These are phyloP conservation scores for Kwoniella mangroviensis DNA, from an alignment of 768 basidiomycete species.

Conservation along the genomic window DNA sequence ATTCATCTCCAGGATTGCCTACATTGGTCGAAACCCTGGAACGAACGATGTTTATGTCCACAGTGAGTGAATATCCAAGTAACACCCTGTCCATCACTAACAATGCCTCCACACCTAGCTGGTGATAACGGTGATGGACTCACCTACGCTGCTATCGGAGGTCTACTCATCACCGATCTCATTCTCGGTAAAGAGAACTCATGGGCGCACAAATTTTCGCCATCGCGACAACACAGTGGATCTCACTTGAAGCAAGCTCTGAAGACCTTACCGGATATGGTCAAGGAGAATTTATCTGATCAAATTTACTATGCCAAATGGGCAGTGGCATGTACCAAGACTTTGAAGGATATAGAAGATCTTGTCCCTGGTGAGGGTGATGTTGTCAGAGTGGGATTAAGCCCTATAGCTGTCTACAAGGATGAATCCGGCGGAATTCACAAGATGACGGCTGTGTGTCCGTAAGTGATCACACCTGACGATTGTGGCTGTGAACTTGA, in stretches of 20 bases:
- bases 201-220: conserved; percentile 33
- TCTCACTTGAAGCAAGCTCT: conserved; percentile 24
- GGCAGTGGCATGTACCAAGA: conserved; percentile 32
- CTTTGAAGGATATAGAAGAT: conserved; percentile 37
- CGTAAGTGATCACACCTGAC: conserved; percentile 21
- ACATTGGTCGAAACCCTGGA: conserved; percentile 36
- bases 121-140: conserved; percentile 40
- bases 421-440: conserved; percentile 30
- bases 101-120: conserved; percentile 13
- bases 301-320: conserved; percentile 37
- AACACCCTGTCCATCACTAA: not conserved
- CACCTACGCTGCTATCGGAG: conserved; percentile 37
- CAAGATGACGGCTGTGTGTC: conserved; percentile 42
- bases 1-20: conserved; percentile 22
- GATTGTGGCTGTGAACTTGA: not conserved
- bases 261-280: conserved; percentile 23
- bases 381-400: conserved; percentile 32
- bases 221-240: conserved; percentile 33
- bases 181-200: conserved; percentile 30
- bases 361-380: conserved; percentile 35
- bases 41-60: conserved; percentile 33
- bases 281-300: conserved; percentile 36
- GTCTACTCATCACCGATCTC: conserved; percentile 29
- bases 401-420: conserved; percentile 35
- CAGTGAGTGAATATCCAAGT: conserved; percentile 16